Evolutionary conservation across 805 yeast species (phyloP), one percentile per base, ranked within the genome.

Genomic region (Teunomyces tritomae): DNA sequence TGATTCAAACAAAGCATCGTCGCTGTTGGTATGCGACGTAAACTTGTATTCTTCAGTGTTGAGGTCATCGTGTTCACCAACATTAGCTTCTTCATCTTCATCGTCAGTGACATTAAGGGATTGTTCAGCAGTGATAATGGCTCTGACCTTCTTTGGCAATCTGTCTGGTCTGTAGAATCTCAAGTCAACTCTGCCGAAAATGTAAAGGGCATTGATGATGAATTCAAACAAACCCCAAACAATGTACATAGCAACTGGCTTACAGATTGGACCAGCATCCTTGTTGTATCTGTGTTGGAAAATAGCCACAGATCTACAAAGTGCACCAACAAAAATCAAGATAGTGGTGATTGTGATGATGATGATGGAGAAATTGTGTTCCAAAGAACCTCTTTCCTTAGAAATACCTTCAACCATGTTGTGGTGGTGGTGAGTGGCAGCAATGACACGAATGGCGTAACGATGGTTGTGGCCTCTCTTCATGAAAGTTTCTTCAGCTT

Each of bases 141-240:
- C 55, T 52, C 75, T 60, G 45, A 72, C 74, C 44, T 61, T 64
- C 37, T 59, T 57, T 10, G 73, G 76, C 49, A 80, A 67, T 40
- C 63, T 66, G 63, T 85, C 91, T 13, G 94, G 92, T 65, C 87
- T 82, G 74, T 87, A 87, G 68, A 87, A 87, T 63, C 94, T 76
- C 57, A 87, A 72, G 62, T 87, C 94, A 44, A 84, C 80, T 62
- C 95, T 77, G 13, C 83, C 82, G 30, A 83, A 57, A 47, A 87
- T 62, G 60, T 83, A 84, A 29, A 83, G 52, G 8, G 81, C 46
- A 53, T 83, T 78, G 48, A 83, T 80, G 27, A 84, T 56, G 0
- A 74, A 68, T 68, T 87, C 94, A 42, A 84, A 68, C 3, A 76
- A 78, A 29, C 92, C 91, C 81, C 88, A 85, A 55, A 79, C 68